Conservation (phyloP, 371 early-diverging fungal genomes). For the Mortierella sp. region DNA sequence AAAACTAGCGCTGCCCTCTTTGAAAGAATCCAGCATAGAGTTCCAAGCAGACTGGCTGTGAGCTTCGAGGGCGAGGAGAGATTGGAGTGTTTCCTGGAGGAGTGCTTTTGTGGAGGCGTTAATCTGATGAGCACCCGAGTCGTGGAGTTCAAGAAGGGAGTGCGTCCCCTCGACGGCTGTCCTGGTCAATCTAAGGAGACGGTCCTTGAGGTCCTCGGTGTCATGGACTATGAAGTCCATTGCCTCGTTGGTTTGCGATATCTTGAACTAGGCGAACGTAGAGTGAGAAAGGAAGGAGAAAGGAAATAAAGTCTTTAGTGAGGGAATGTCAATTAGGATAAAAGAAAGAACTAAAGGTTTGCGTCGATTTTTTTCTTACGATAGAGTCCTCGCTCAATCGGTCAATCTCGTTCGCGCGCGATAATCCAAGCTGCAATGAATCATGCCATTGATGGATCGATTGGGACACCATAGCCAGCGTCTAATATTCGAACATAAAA, state of each 20-base stretch:
- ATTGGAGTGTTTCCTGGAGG: not conserved
- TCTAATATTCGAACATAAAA: not conserved
- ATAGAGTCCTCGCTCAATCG: constrained; percentile 5
- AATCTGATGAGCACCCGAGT: not conserved
- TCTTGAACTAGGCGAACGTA: constrained; percentile 1
- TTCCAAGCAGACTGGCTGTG: constrained; percentile 8
- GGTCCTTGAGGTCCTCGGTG: not conserved
- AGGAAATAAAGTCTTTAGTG: not conserved
- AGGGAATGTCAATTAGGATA: not conserved
- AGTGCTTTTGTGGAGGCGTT: not conserved
- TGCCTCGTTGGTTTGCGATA: not conserved
- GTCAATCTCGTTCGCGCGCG: constrained; percentile 15
- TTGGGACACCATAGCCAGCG: not conserved
- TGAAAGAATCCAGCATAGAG: not conserved
- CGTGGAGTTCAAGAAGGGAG: constrained; percentile 10
- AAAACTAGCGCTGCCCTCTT: not conserved
- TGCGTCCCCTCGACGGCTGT: not conserved
- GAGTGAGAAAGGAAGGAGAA: not conserved
- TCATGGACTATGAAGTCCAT: not conserved
- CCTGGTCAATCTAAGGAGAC: not conserved
- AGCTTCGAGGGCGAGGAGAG: constrained; percentile 6
- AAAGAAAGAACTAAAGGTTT: not conserved
- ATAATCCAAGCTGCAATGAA: not conserved
- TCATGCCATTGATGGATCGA: constrained; percentile 12
- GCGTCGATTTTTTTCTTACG: not conserved